Conservation (phyloP, 192 early-diverging fungal species). For the Chytriomyces hyalinus region DNA sequence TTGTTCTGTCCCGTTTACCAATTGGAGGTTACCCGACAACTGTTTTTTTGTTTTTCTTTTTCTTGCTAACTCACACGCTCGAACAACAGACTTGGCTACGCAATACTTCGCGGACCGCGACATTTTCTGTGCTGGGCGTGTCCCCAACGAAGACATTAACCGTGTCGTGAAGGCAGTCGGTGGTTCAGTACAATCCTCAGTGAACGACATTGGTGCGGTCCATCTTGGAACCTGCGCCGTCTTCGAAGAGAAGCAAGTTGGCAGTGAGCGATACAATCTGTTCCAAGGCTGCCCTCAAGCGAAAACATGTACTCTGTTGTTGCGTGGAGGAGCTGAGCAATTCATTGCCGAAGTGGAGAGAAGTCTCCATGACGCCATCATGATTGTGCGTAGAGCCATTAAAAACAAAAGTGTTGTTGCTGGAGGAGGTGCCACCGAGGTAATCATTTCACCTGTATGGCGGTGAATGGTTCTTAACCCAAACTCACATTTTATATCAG, state of each 20-base stretch:
- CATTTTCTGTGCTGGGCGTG: slow-evolving; percentile 99
- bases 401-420: slow-evolving; percentile 96
- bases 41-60: background rate
- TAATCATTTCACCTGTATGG: slow-evolving; percentile 13
- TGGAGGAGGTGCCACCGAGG: slow-evolving; percentile 95
- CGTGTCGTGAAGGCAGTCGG: slow-evolving; percentile 96
- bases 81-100: slow-evolving; percentile 87
- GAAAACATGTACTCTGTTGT: slow-evolving; percentile 93
- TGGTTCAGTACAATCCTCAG: slow-evolving; percentile 91
- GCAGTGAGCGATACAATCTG: slow-evolving; percentile 95
- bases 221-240: slow-evolving; percentile 88
- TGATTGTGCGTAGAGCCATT: slow-evolving; percentile 97
- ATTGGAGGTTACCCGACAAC: slow-evolving; percentile 66
- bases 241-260: slow-evolving; percentile 97
- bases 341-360: slow-evolving; percentile 99
- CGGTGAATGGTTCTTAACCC: background rate
- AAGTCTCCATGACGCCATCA: slow-evolving; percentile 97
- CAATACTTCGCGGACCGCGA: slow-evolving; percentile 99
- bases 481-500: slow-evolving; percentile 40
- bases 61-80: background rate
- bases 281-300: slow-evolving; percentile 93
- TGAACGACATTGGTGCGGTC: slow-evolving; percentile 76
- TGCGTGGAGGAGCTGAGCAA: slow-evolving; percentile 98
- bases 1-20: slow-evolving; percentile 95
- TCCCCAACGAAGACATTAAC: slow-evolving; percentile 88